These are phyloP conservation scores for Immersiella caudata DNA, from an alignment of 495 filamentous ascomycete species.

Conservation along the genomic window DNA sequence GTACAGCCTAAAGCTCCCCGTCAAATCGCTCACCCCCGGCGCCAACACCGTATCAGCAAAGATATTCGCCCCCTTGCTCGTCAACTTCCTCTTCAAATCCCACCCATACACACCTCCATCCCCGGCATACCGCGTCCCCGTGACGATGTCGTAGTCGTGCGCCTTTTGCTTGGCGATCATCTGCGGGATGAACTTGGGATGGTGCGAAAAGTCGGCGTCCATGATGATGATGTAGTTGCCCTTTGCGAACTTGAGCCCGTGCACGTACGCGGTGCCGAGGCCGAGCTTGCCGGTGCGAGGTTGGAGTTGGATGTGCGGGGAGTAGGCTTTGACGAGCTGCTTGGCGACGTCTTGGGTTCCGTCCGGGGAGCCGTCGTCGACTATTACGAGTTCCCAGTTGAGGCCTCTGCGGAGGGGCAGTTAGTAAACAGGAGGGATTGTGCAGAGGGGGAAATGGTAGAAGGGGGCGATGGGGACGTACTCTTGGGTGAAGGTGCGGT, in stretches of 20 bases:
- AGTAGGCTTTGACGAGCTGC: conserved; percentile 84
- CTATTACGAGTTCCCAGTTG: conserved; percentile 95
- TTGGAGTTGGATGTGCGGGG: conserved; percentile 77
- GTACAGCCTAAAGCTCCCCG: conserved; percentile 91
- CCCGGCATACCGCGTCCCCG: conserved; percentile 88
- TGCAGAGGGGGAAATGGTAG: neutral
- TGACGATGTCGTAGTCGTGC: conserved; percentile 89
- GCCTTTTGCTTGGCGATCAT: conserved; percentile 77
- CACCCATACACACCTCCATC: conserved; percentile 94
- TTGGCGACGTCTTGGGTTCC: conserved; percentile 86
- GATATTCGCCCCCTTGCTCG: conserved; percentile 87
- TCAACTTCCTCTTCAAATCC: conserved; percentile 96
- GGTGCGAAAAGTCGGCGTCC: conserved; percentile 99
- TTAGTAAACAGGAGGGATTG: neutral
- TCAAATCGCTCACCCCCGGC: conserved; percentile 95
- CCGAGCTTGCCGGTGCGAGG: conserved; percentile 92
- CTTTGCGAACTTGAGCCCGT: conserved; percentile 82
- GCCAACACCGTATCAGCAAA: conserved; percentile 92
- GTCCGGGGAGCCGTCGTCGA: conserved; percentile 97
- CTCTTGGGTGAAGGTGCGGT: conserved; percentile 86
- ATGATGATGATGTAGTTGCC: conserved; percentile 99
- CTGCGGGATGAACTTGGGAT: conserved; percentile 91
- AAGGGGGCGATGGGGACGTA: conserved; percentile 40
- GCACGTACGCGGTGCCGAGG: conserved; percentile 94
- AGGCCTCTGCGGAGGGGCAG: conserved; percentile 63